Evolutionary conservation across 164 flowering plant genomes (phyloP).

Genomic region (Warburgia ugandensis): DNA sequence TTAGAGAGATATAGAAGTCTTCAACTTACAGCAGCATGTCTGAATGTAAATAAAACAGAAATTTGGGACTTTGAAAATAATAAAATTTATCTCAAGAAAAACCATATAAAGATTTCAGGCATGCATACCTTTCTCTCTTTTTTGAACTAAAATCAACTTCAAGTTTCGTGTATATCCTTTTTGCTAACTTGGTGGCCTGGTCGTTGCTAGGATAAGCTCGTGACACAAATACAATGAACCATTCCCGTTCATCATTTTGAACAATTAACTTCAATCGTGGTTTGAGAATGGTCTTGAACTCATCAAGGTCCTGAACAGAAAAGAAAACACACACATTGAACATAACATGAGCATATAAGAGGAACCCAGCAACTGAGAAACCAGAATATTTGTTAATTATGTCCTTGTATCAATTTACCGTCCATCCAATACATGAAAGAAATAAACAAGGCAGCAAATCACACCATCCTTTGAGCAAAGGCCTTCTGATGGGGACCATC

Average conservation of each 20-base stretch:
- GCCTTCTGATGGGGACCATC: too few species aligned
- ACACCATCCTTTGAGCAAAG: too few species aligned
- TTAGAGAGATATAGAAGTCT: too few species aligned
- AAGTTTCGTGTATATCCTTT: conserved; percentile 83
- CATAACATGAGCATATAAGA: too few species aligned
- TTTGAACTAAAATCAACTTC: conserved; percentile 96
- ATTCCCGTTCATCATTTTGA: conserved; percentile 95
- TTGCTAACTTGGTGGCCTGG: conserved; percentile 72
- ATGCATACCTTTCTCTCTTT: conserved; percentile 77
- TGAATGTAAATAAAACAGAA: background rate
- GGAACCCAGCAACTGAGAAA: too few species aligned
- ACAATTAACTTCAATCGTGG: conserved; percentile 87
- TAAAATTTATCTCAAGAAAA: background rate
- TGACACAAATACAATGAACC: conserved; percentile 94
- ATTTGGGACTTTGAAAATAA: background rate
- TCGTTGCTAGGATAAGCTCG: conserved; percentile 86
- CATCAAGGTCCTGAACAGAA: conserved; percentile 83
- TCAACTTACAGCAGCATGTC: background rate
- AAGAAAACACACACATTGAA: background rate
- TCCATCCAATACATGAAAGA: too few species aligned
- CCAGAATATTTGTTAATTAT: too few species aligned
- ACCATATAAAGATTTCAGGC: background rate
- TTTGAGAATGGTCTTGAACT: conserved; percentile 88
- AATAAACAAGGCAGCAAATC: too few species aligned
- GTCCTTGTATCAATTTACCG: too few species aligned